Base-by-base conservation (phyloP, 2,329 filamentous ascomycete genomes). In the Penicillium olsonii region DNA sequence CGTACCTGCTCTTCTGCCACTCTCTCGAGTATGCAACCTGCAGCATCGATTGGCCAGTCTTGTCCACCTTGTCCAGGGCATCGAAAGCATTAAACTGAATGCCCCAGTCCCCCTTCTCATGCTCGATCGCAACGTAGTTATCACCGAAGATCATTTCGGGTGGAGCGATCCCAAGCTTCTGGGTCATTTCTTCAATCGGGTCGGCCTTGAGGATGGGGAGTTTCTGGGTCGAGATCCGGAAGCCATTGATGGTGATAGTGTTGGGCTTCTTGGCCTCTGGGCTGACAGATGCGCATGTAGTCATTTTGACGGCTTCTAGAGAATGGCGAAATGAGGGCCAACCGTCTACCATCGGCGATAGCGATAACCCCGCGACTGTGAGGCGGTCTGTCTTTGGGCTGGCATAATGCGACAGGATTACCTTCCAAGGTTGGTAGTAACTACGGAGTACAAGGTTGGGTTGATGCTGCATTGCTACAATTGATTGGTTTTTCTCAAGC, bases 81-180 rank as follows among this genome's bases (percentile, higher is more conserved):
- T 92, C 90, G 61, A 85, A 88, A 18, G 94, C 88, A 68, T 87
- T 87, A 78, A 97, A 99, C 45, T 80, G 75, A 55, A 97, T 78
- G 37, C 78, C 77, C 90, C 91, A 99, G 37, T 84, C 83, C n/a
- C 81, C 84, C 17, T 81, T 79, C n/a, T 75, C 54, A 74, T 97
- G 90, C 45, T 84, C 78, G 52, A 99, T 80, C 6, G 83, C 75
- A 34, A 95, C 85, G 50, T 87, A 77, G 71, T 99, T 99, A 77
- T 99, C 92, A 54, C 94, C 94, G 68, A 99, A 99, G 58, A 99
- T 99, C 94, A 99, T 99, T 76, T 99, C 94, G 8, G 94, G 94
- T 34, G 92, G 84, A 15, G 92, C 85, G 66, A 99, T 96, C 24
- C 86, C 85, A 45, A 99, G 80, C 55, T 82, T 84, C 49, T 80